Conservation (phyloP, 1,284 basidiomycete species). For the Lentinula novae-zelandiae region DNA sequence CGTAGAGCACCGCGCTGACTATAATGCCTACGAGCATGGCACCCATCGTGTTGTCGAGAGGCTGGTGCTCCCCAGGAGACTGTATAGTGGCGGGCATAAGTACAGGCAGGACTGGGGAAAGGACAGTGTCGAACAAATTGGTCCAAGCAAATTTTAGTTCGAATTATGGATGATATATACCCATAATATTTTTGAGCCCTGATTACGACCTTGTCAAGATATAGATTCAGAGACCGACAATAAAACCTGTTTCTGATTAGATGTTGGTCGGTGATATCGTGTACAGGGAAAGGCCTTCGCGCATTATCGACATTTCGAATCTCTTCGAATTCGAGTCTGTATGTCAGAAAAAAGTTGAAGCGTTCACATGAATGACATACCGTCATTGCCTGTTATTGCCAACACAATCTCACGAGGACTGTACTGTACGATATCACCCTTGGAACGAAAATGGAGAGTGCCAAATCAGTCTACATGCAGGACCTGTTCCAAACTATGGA, state of each 20-base stretch:
- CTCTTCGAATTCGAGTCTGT: neutral
- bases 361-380: neutral
- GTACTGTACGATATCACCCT: too few relatives aligned
- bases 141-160: neutral
- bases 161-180: neutral
- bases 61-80: constrained; percentile 14
- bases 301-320: neutral
- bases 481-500: neutral
- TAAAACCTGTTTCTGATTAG: neutral
- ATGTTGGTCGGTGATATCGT: neutral
- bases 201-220: neutral
- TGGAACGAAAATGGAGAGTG: neutral
- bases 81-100: constrained; percentile 15
- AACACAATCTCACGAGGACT: too few relatives aligned
- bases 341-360: neutral
- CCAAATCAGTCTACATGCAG: neutral
- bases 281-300: neutral
- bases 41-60: constrained; percentile 21
- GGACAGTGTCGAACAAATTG: neutral
- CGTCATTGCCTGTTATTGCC: neutral
- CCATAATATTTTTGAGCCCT: neutral
- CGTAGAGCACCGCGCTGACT: constrained; percentile 21
- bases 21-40: constrained; percentile 24
- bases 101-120: neutral
- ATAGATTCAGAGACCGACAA: neutral